Conservation (phyloP, 2,329 filamentous ascomycete species). For the Aspergillus japonicus region DNA sequence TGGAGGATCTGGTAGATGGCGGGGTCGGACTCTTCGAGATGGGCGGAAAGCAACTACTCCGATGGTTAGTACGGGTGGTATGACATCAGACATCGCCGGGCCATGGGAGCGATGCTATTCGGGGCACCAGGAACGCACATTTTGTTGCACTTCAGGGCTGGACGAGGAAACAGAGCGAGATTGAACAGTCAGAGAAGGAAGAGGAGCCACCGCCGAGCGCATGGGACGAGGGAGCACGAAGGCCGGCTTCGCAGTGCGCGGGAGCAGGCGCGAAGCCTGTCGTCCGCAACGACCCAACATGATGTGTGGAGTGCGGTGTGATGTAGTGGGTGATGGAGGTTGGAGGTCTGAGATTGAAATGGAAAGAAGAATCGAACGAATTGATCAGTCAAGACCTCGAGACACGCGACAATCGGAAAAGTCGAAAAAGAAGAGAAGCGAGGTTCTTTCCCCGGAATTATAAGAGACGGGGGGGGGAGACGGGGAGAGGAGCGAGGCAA, state of each 20-base stretch:
- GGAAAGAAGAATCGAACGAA: slow-evolving; percentile 1
- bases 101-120: background rate
- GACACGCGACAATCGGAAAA: background rate
- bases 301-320: slow-evolving; percentile 27
- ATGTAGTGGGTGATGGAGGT: too few relatives aligned
- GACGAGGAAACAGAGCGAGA: slow-evolving; percentile 41
- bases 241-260: slow-evolving; percentile 32
- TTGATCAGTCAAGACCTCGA: background rate
- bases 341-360: background rate
- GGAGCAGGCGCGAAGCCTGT: slow-evolving; percentile 33
- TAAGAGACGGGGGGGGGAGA: slow-evolving; percentile 1
- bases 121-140: slow-evolving; percentile 27
- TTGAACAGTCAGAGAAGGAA: slow-evolving; percentile 27
- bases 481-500: slow-evolving; percentile 24
- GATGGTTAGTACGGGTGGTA: slow-evolving; percentile 11
- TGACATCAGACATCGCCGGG: slow-evolving; percentile 5
- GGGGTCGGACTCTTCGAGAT: slow-evolving; percentile 82
- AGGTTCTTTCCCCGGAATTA: background rate
- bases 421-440: background rate
- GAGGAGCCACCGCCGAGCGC: slow-evolving; percentile 22
- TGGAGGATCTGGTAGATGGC: slow-evolving; percentile 85
- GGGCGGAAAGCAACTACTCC: slow-evolving; percentile 70
- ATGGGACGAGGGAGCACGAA: slow-evolving; percentile 20
- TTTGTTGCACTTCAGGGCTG: slow-evolving; percentile 43
- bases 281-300: slow-evolving; percentile 39